Percentiles rank a stretch among this genome's conserved stretches.
These are phyloP conservation scores for Microbotryum violaceum DNA, from an alignment of 1,284 basidiomycete species.

Conservation along the genomic window DNA sequence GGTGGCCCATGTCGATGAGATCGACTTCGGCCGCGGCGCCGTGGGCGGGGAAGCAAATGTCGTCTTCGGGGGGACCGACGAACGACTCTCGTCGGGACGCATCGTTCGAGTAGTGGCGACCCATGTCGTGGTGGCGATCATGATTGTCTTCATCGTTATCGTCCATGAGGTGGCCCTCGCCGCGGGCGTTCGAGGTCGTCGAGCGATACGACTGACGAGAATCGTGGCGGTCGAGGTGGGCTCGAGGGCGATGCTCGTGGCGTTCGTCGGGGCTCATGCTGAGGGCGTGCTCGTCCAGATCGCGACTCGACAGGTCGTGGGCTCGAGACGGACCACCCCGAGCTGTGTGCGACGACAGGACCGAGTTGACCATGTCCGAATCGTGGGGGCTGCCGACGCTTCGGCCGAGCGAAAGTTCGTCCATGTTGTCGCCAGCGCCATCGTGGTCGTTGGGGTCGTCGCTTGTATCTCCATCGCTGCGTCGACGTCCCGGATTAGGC, in stretches of 20 bases:
- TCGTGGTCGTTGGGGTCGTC: neutral
- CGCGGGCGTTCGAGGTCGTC: neutral
- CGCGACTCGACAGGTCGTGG: conserved; percentile 3
- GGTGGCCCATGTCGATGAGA: conserved; percentile 14
- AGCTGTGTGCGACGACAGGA: conserved; percentile 7
- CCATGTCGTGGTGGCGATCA: neutral
- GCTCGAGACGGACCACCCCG: neutral
- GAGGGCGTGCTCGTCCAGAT: conserved; percentile 26
- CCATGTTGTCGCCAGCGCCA: neutral
- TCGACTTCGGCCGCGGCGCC: conserved; percentile 28
- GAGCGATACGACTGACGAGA: conserved; percentile 19
- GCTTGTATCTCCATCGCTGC: neutral
- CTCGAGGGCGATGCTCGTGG: conserved; percentile 7
- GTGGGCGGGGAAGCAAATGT: conserved; percentile 32
- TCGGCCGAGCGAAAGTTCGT: conserved; percentile 2
- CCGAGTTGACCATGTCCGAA: conserved; percentile 3
- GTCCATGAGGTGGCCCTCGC: neutral
- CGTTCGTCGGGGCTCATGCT: conserved; percentile 10
- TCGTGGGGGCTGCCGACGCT: neutral
- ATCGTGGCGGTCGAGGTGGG: conserved; percentile 23
- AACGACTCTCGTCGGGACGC: conserved; percentile 20
- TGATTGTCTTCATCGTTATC: neutral
- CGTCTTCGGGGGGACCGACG: conserved; percentile 29
- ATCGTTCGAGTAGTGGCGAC: conserved; percentile 10
- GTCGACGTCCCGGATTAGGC: neutral